These are phyloP conservation scores for Colletotrichum karsti DNA, from an alignment of 2,329 filamentous ascomycete genomes.

Conservation along the genomic window DNA sequence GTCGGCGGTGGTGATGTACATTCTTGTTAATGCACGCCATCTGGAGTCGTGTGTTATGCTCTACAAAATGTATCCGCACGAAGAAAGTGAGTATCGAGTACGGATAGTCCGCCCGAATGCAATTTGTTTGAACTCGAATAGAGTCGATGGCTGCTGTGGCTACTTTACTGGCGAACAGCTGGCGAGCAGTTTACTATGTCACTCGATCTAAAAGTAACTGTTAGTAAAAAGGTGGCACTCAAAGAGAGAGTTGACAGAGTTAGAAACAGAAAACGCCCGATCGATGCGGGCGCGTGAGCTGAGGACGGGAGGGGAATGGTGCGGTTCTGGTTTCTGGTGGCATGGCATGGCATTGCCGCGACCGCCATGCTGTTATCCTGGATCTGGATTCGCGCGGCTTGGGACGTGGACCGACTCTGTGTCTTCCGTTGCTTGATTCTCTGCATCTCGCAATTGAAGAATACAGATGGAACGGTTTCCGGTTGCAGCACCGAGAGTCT, in stretches of 20 bases:
- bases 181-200: too few species aligned
- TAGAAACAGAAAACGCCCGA: slow-evolving; percentile 3
- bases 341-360: background rate
- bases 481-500: slow-evolving; percentile 6
- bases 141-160: too few species aligned
- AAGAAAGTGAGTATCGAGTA: too few species aligned
- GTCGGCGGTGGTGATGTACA: slow-evolving; percentile 3
- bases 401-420: background rate
- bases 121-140: background rate
- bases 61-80: too few species aligned
- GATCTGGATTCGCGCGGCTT: slow-evolving; percentile 6
- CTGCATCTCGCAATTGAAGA: background rate
- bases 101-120: background rate
- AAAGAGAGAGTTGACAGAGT: too few species aligned
- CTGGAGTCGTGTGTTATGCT: background rate
- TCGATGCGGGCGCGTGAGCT: slow-evolving; percentile 22
- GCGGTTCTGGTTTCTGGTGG: slow-evolving; percentile 2
- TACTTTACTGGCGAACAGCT: background rate
- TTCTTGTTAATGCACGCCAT: slow-evolving; percentile 2
- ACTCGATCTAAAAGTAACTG: too few species aligned
- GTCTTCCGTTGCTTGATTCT: background rate
- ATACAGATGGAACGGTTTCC: slow-evolving; percentile 12
- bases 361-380: slow-evolving; percentile 10
- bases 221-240: background rate
- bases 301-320: slow-evolving; percentile 24